Evolutionary conservation across 148 eudicot species (phyloP), one percentile per base, ranked within the genome.

Genomic region (Heliamphora exappendiculata): DNA sequence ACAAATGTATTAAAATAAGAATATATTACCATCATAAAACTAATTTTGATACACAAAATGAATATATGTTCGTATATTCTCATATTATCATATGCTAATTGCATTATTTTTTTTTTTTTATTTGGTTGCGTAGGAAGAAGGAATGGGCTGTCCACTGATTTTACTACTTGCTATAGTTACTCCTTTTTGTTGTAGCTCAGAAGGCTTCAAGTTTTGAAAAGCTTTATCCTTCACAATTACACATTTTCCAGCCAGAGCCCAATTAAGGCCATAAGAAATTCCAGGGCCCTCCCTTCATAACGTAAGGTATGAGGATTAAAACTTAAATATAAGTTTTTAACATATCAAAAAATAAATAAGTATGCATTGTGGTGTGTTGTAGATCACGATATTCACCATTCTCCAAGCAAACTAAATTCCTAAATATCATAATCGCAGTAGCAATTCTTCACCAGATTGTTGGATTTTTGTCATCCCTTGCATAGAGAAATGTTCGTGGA

Each of bases 161-260:
- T n/a, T n/a, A 55, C 50, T 39, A 70, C 82, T 72, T 50, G 36
- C 39, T 37, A 51, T 12, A 31, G 57, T 80, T 75, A 79, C 79
- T 22, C 82, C 82, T 50, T 76, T 75, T 66, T 37, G 72, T 24
- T 31, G 47, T 11, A 80, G 72, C 55, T 80, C 79, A 64, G 75
- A 62, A 39, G 79, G 71, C 33, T 50, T 76, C 66, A 80, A 76
- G 65, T 80, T 80, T n/a, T 7, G 72, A 70, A 70, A 80, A 26
- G 19, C 79, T 69, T 53, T 80, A 28, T 80, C 82, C 72, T 69
- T 70, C 55, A 80, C 82, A 47, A 80, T 75, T 37, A 80, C 72
- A 64, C 82, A 79, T 76, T 60, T 80, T 70, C 82, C 79, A 59
- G 82, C 79, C 33, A 80, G 45, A 53, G 79, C 82, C 72, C 59